Percentiles rank a stretch among this genome's conserved stretches.
Conservation (phyloP, 1,284 basidiomycete species). For the Rhodotorula glutinis region DNA sequence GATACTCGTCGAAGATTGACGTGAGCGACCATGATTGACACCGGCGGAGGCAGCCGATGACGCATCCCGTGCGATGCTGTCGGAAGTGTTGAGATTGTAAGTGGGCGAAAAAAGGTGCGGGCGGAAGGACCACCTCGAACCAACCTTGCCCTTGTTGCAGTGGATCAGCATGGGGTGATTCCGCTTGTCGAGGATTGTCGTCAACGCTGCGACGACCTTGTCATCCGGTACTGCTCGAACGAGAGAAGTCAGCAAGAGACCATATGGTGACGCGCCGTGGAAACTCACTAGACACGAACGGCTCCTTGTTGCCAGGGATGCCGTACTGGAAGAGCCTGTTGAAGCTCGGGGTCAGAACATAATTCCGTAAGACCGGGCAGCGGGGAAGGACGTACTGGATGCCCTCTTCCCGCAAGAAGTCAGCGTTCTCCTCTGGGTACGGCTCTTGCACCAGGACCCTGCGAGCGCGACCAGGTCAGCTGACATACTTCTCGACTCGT, state of each 20-base stretch:
- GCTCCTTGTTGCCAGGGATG: slow-evolving; percentile 59
- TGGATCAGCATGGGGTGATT: slow-evolving; percentile 59
- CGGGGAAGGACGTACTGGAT: slow-evolving; percentile 43
- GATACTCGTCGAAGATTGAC: slow-evolving; percentile 58
- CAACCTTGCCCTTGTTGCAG: slow-evolving; percentile 59
- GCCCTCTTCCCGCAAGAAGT: slow-evolving; percentile 51
- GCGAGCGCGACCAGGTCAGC: not conserved
- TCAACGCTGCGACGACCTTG: slow-evolving; percentile 55
- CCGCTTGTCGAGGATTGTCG: slow-evolving; percentile 55
- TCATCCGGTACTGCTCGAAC: slow-evolving; percentile 52
- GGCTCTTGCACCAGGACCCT: slow-evolving; percentile 55
- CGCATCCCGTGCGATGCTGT: slow-evolving; percentile 57
- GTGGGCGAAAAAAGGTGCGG: not conserved
- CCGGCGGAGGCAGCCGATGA: slow-evolving; percentile 57
- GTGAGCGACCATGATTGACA: slow-evolving; percentile 57
- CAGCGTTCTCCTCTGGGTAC: slow-evolving; percentile 55
- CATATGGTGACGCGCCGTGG: too few species aligned
- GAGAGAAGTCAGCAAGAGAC: not conserved
- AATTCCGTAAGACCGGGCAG: not conserved
- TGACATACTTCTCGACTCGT: too few species aligned
- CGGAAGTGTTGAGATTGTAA: not conserved
- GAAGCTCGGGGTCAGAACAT: not conserved
- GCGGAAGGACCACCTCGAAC: slow-evolving; percentile 8
- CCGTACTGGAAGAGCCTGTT: slow-evolving; percentile 54
- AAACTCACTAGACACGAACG: slow-evolving; percentile 50